Base-by-base conservation (phyloP, 257 asterid genomes). In the Ballota nigra region DNA sequence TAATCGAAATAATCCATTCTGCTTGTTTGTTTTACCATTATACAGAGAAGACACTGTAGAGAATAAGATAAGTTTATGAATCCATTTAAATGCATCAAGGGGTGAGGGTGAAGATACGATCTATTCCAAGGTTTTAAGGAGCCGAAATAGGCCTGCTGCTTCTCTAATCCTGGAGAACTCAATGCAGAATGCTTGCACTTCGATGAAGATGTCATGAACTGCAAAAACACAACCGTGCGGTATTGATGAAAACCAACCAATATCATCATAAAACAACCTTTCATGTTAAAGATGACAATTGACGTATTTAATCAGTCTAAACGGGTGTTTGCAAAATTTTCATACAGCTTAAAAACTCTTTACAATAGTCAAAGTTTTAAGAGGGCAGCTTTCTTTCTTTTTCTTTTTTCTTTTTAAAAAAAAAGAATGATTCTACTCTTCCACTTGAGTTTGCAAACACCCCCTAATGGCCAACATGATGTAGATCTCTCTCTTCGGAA, bases 181-280 rank as follows among this genome's bases (percentile, higher is more conserved):
- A 66, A 91, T 94, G 83, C 98, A 94, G 82, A 94, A 91, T 38
- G 98, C 96, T 87, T 91, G 97, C 55, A 94, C 96, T 84, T 94
- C 98, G 26, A 89, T 91, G 73, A 91, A 94, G 66, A 94, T 88
- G 83, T 94, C 98, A 62, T 89, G 89, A 82, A 91, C 98, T 94
- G 92, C 85, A 81, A 80, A 28, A 10, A 73, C 66, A 57, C 15
- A 66, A 78, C 56, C 26, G 8, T 9, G 10, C 24, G 24, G 8
- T 10, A 58, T 40, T 26, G 29, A 16, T 51, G 5, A 56, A 40
- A 36, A 51, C 38, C 29, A 70, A 16, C 18, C 19, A 22, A 58
- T 38, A 31, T 31, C 23, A 16, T 3, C 22, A 19, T 22, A 38
- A 52, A 18, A 49, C 47, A 66, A 11, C n/a, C 19, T 67, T 6